These are phyloP conservation scores for Alisma plantagoaquatica DNA, from an alignment of 106 monocot genomes.

Conservation along the genomic window DNA sequence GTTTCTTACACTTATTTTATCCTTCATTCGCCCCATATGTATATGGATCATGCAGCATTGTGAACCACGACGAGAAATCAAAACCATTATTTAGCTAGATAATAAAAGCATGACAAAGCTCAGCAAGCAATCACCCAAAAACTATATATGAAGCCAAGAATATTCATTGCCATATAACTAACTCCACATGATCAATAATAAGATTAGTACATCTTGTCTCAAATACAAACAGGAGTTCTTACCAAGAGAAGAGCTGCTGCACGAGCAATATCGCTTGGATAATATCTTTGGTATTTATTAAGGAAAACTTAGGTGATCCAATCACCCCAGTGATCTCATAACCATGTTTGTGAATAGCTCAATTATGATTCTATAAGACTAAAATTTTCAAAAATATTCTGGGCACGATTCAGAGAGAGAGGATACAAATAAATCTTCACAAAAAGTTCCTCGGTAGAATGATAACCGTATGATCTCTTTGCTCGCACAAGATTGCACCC, in stretches of 20 bases:
- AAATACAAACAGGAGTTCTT: slow-evolving; percentile 7
- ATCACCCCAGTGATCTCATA: neutral
- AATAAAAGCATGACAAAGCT: too few relatives aligned
- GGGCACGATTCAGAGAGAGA: neutral
- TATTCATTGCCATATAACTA: neutral
- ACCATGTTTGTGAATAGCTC: neutral
- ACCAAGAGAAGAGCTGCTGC: slow-evolving; percentile 63
- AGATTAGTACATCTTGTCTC: neutral
- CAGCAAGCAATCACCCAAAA: too few relatives aligned
- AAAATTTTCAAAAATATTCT: neutral
- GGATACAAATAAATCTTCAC: slow-evolving; percentile 92
- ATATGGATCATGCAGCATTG: too few relatives aligned
- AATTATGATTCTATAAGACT: neutral
- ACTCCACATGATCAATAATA: neutral
- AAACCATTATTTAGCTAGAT: too few relatives aligned
- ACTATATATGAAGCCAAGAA: neutral
- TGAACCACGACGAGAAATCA: too few relatives aligned
- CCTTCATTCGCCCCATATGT: too few relatives aligned
- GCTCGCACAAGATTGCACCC: slow-evolving; percentile 77
- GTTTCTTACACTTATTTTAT: too few relatives aligned
- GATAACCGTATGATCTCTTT: slow-evolving; percentile 85
- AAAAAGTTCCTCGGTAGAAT: slow-evolving; percentile 74
- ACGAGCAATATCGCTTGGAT: slow-evolving; percentile 72
- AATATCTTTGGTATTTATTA: slow-evolving; percentile 42
- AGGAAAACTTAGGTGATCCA: slow-evolving; percentile 21